Base-by-base conservation (phyloP, 805 yeast genomes). In the Saccharomycopsis sp. region DNA sequence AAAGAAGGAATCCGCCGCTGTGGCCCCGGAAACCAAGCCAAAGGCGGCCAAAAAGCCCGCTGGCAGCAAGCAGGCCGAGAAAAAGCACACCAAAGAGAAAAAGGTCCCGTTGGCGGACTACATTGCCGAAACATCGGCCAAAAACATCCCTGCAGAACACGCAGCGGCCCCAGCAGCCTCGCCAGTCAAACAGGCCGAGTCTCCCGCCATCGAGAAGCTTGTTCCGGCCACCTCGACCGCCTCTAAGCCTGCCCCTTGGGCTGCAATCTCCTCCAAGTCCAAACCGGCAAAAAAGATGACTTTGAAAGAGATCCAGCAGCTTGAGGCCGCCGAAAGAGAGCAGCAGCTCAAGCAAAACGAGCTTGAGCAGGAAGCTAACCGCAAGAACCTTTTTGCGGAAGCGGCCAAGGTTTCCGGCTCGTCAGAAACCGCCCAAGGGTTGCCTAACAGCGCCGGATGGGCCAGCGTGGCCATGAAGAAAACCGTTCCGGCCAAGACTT, bases 201-300 rank as follows among this genome's bases (percentile, higher is more conserved):
- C 34, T 29, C 58, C 60, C 5, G 34, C 20, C 40, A 24, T 57
- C 52, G 62, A 59, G 52, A 59, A 63, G 23, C 24, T 54, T 7
- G 56, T 53, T 15, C 55, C 59, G 37, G 56, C 56, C 20, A 51
- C 23, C 2, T 9, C 64, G 12, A 37, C 57, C 2, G 61, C 50
- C 34, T 64, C 69, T 16, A 64, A 59, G 51, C 66, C 75, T 34
- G 85, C 85, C 3, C 85, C 85, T 50, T 81, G 85, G 85, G 84
- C 84, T n/a, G 60, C 66, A 51, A 29, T 20, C 29, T 21, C 16
- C 21, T 34, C 18, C 16, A 50, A 55, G 50, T 58, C 56, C 16
- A 61, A 56, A 60, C 51, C 54, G n/a, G 40, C 68, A 46, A 81
- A 82, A 12, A 66, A 70, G n/a, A 58, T 79, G 55, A 70, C 84